Conservation (phyloP, 2,329 filamentous ascomycete genomes). For the Calonectria hawksworthii region DNA sequence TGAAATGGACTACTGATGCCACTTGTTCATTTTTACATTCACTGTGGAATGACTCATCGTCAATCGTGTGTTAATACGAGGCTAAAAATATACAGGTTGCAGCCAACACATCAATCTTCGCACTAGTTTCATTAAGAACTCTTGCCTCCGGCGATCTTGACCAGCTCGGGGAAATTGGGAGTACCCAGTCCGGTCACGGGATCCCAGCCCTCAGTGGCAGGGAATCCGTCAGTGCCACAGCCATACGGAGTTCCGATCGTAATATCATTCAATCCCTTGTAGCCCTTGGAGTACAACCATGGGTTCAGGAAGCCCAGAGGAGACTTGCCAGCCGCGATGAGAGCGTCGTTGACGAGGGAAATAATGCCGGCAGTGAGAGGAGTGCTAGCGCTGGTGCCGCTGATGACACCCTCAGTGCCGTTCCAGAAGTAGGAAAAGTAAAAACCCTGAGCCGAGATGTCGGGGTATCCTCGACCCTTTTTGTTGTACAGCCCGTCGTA, state of each 20-base stretch:
- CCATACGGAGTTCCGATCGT: background rate
- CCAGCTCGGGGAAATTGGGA: background rate
- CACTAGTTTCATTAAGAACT: background rate
- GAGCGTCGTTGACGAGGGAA: background rate
- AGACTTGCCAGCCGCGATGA: background rate
- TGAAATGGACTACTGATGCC: too few species aligned
- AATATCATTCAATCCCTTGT: background rate
- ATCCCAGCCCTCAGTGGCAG: background rate
- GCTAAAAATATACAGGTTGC: background rate
- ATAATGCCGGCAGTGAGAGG: background rate
- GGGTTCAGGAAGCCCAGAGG: conserved; percentile 1
- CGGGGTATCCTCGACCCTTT: background rate
- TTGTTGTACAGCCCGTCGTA: background rate
- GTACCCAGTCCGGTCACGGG: background rate
- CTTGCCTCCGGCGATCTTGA: background rate
- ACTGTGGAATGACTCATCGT: background rate
- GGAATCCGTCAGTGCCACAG: background rate
- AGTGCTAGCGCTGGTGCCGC: background rate
- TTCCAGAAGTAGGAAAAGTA: conserved; percentile 6
- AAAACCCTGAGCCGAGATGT: background rate
- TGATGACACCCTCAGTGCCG: background rate
- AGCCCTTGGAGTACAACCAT: background rate
- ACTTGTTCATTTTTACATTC: too few species aligned
- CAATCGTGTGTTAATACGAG: background rate
- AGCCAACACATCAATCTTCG: background rate